Evolutionary conservation across 331 rosid species (phyloP).

Genomic region (Rosa hybrid): DNA sequence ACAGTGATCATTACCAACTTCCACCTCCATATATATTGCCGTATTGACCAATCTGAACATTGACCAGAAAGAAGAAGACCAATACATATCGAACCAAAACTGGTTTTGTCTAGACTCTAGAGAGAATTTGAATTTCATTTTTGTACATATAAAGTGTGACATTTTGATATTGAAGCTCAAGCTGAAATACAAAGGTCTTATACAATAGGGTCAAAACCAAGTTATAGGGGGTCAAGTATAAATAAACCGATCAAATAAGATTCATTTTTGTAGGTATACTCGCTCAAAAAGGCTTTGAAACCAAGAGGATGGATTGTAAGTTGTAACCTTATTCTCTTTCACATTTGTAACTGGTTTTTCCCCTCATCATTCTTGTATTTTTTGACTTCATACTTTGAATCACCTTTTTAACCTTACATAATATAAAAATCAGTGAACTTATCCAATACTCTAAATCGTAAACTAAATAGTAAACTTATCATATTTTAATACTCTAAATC

Average conservation of each 20-base stretch:
- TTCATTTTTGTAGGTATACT: not conserved
- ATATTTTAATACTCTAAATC: too few species aligned
- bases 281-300: not conserved
- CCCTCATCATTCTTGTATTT: too few species aligned
- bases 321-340: not conserved
- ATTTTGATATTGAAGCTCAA: not conserved
- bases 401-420: not conserved
- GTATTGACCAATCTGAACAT: conserved; percentile 15
- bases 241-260: not conserved
- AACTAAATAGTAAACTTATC: too few species aligned
- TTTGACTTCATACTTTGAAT: not conserved
- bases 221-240: not conserved
- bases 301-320: not conserved
- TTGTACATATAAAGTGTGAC: too few species aligned
- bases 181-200: too few species aligned
- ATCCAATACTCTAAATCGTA: too few species aligned
- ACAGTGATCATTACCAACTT: not conserved
- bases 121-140: not conserved
- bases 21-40: not conserved
- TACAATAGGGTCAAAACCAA: not conserved
- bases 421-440: not conserved
- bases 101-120: too few species aligned
- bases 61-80: not conserved
- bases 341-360: not conserved
- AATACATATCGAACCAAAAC: not conserved